Conservation (phyloP, 768 basidiomycete genomes). For the Mycena floridula region DNA sequence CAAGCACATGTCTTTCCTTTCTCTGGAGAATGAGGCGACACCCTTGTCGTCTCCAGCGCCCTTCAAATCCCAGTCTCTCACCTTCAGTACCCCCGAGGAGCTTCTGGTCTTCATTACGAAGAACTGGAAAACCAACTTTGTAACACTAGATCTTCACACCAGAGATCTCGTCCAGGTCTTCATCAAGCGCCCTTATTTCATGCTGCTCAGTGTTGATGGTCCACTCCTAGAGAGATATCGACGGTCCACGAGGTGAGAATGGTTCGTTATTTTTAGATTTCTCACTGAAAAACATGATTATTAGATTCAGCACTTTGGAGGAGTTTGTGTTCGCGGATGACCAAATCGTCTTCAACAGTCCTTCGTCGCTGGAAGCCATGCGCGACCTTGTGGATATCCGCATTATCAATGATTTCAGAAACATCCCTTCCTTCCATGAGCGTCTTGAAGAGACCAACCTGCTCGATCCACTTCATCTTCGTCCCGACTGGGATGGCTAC, state of each 20-base stretch:
- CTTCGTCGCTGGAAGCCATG: conserved; percentile 25
- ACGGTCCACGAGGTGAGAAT: conserved; percentile 46
- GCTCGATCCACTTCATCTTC: conserved; percentile 62
- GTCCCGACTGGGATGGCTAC: conserved; percentile 93
- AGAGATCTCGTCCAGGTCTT: conserved; percentile 59
- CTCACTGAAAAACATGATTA: conserved; percentile 2
- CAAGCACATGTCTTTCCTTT: conserved; percentile 35
- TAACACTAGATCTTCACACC: conserved; percentile 67
- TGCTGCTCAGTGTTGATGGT: conserved; percentile 80
- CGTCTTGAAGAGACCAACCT: conserved; percentile 70
- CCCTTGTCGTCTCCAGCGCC: conserved; percentile 13
- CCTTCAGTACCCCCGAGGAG: conserved; percentile 30
- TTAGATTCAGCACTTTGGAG: conserved; percentile 42
- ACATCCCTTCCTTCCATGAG: conserved; percentile 44
- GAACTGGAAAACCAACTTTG: conserved; percentile 76
- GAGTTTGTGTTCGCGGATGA: conserved; percentile 77
- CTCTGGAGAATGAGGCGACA: conserved; percentile 27
- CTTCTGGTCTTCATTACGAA: conserved; percentile 73
- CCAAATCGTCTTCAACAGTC: conserved; percentile 38
- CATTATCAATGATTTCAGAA: conserved; percentile 58
- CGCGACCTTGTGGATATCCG: conserved; percentile 53
- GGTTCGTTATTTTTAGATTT: conserved; percentile 1
- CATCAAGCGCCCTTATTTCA: conserved; percentile 82
- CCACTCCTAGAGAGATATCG: conserved; percentile 66
- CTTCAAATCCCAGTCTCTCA: conserved; percentile 15